Evolutionary conservation across 345 rosid species (phyloP).

Genomic region (Brassica carinata): DNA sequence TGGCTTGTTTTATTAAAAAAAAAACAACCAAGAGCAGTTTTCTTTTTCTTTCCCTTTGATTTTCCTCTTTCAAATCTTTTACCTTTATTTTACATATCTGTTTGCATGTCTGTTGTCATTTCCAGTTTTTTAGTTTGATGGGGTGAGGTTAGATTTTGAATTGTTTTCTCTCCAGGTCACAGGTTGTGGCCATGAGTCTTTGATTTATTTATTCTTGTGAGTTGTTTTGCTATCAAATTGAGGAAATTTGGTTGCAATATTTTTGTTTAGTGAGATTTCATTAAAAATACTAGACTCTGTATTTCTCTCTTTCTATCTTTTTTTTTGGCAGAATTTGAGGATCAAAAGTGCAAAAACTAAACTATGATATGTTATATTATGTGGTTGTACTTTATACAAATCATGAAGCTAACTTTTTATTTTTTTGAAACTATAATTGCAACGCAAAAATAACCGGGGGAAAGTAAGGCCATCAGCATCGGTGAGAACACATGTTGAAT

Average conservation of each 20-base stretch:
- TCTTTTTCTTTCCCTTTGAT: background rate
- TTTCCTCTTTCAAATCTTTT: background rate
- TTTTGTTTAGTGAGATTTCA: constrained; percentile 1
- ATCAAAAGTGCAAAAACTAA: constrained; percentile 23
- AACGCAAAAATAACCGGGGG: background rate
- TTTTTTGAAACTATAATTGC: background rate
- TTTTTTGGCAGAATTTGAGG: background rate
- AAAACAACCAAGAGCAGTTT: constrained; percentile 31
- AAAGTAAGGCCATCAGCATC: too few species aligned
- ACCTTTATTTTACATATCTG: constrained; percentile 19
- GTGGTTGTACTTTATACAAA: background rate
- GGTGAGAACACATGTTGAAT: too few species aligned
- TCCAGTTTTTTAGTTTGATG: constrained; percentile 11
- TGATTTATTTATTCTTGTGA: constrained; percentile 44
- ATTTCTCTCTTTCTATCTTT: background rate
- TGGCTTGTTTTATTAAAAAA: constrained; percentile 32
- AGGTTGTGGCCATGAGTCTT: constrained; percentile 40
- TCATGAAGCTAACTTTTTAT: background rate
- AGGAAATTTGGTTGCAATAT: constrained; percentile 33
- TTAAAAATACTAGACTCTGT: background rate
- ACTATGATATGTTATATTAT: background rate
- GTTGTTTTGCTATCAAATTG: constrained; percentile 36
- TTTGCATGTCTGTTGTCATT: constrained; percentile 9
- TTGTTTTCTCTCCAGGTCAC: constrained; percentile 29
- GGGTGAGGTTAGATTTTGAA: constrained; percentile 24